Percentiles rank a stretch among this genome's conserved stretches.
These are phyloP conservation scores for Terfezia boudieri DNA, from an alignment of 495 filamentous ascomycete genomes.

Conservation along the genomic window DNA sequence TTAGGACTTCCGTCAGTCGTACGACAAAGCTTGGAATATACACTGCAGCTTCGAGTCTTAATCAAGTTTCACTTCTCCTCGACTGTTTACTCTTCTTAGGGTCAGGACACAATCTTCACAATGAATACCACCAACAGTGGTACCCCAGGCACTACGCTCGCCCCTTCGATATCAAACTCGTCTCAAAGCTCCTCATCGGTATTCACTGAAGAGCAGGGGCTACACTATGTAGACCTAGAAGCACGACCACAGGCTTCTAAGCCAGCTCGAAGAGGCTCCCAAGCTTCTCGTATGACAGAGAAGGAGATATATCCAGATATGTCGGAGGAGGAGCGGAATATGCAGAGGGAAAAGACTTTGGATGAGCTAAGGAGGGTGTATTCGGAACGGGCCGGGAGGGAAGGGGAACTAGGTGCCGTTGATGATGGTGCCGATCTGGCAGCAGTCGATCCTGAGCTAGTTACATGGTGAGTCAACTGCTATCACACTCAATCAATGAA, in stretches of 20 bases:
- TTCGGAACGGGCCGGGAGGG: slow-evolving; percentile 2
- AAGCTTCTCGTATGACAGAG: background rate
- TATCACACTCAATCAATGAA: background rate
- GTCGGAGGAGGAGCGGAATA: background rate
- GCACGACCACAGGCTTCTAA: background rate
- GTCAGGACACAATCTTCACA: too few relatives aligned
- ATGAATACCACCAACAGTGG: too few relatives aligned
- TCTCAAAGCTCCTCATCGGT: background rate
- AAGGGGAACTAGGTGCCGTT: slow-evolving; percentile 13
- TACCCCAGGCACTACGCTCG: too few relatives aligned
- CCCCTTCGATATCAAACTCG: background rate
- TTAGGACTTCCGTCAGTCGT: too few relatives aligned
- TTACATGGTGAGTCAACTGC: slow-evolving; percentile 10
- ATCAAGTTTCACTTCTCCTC: too few relatives aligned
- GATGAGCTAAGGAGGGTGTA: background rate
- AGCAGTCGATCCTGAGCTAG: slow-evolving; percentile 13
- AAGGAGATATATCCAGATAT: background rate
- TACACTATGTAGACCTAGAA: background rate
- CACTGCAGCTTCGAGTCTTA: too few relatives aligned
- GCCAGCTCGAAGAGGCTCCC: background rate
- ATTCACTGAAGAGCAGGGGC: background rate
- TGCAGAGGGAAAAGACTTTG: background rate
- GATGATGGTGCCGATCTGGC: slow-evolving; percentile 13
- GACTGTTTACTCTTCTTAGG: too few relatives aligned
- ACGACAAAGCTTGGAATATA: too few relatives aligned